Percentiles rank a stretch among this genome's conserved stretches.
phyloP scores from a whole-genome alignment of 352 stramenopile species.

The Phytophthora nicotianae region DNA sequence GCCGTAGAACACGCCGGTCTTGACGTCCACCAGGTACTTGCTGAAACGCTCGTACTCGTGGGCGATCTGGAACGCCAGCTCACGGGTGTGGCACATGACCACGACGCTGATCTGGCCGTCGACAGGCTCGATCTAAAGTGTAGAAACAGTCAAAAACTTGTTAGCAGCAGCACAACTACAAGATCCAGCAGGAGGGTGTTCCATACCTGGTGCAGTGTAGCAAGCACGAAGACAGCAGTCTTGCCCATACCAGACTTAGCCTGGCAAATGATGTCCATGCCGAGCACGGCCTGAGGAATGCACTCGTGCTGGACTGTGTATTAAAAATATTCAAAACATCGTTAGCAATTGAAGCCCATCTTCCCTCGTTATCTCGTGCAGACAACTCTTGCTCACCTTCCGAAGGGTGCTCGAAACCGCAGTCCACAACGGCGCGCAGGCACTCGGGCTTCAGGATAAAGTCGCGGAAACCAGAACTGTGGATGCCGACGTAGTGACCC shows the following conservation, averaged over 20 bases:
- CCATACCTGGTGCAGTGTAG: conserved; percentile 98
- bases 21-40: conserved; percentile 98
- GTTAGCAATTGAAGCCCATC: conserved; percentile 15
- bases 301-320: conserved; percentile 97
- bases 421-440: conserved; percentile 98
- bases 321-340: conserved; percentile 12
- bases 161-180: conserved; percentile 9
- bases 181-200: neutral
- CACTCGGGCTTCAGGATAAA: conserved; percentile 99
- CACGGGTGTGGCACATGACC: conserved; percentile 99
- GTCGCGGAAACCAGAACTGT: conserved; percentile 99
- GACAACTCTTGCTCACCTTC: conserved; percentile 83
- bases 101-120: conserved; percentile 95
- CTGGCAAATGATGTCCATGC: conserved; percentile 99
- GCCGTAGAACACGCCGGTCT: conserved; percentile 97
- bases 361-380: neutral
- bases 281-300: conserved; percentile 99
- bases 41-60: conserved; percentile 99
- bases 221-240: conserved; percentile 99
- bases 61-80: conserved; percentile 99
- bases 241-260: conserved; percentile 99
- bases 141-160: conserved; percentile 7
- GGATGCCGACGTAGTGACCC: conserved; percentile 99
- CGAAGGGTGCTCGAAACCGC: conserved; percentile 99
- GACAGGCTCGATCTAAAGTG: conserved; percentile 83